These are phyloP conservation scores for Saccharomycopsis fermentans DNA, from an alignment of 805 yeast species.

Conservation along the genomic window DNA sequence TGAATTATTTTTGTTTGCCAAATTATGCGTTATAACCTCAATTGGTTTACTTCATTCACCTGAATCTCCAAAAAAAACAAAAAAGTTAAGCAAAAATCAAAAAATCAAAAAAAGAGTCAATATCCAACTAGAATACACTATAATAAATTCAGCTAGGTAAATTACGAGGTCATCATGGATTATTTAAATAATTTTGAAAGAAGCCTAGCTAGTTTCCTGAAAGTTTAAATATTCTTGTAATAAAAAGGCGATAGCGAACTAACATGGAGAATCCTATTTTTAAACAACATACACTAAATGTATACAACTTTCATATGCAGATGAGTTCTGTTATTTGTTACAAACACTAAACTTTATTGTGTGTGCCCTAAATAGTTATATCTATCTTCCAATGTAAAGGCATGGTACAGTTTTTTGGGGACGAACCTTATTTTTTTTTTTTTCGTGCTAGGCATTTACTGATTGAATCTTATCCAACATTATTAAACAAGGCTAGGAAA, in stretches of 20 bases:
- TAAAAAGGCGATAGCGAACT: background rate
- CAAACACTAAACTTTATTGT: too few relatives aligned
- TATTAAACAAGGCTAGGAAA: background rate
- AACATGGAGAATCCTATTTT: background rate
- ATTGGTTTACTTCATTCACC: background rate
- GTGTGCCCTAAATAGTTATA: too few relatives aligned
- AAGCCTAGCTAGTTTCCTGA: background rate
- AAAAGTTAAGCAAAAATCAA: too few relatives aligned
- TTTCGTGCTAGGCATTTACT: too few relatives aligned
- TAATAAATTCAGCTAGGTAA: too few relatives aligned
- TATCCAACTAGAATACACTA: background rate
- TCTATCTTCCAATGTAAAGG: too few relatives aligned
- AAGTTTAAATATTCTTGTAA: background rate
- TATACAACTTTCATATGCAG: background rate
- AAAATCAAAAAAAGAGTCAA: background rate
- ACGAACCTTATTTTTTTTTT: too few relatives aligned
- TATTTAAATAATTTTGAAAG: background rate
- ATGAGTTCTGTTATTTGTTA: too few relatives aligned
- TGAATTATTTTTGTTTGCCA: background rate
- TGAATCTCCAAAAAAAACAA: too few relatives aligned
- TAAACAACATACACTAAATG: background rate
- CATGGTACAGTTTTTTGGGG: too few relatives aligned
- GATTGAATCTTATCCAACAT: too few relatives aligned
- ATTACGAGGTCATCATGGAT: background rate
- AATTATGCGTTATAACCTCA: too few relatives aligned